Conservation (phyloP, 2,329 filamentous ascomycete genomes). For the Cercospora brassicicola region DNA sequence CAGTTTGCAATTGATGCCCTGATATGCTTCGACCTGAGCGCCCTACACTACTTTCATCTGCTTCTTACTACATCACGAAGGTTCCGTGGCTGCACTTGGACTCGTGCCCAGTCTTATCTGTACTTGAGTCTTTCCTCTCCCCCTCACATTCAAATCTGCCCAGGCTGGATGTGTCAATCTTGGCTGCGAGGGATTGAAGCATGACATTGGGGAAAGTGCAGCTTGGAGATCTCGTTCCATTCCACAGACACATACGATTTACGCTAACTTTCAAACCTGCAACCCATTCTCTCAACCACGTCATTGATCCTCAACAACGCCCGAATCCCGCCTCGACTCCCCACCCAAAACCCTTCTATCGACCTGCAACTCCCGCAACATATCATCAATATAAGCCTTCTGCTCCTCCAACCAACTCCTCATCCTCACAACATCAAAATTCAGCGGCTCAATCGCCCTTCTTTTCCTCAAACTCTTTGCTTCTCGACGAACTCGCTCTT, state of each 20-base stretch:
- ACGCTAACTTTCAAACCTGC: not conserved
- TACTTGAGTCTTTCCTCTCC: no score
- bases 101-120: no score
- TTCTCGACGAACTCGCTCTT: slow-evolving; percentile 54
- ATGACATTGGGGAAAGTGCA: not conserved
- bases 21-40: not conserved
- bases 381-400: slow-evolving; percentile 7
- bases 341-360: not conserved
- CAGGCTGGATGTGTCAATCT: not conserved
- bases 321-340: not conserved
- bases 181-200: not conserved
- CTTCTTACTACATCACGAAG: no score
- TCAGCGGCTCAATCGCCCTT: not conserved
- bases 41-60: no score
- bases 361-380: not conserved
- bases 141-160: not conserved
- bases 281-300: not conserved
- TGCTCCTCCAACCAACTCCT: slow-evolving; percentile 9
- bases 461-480: slow-evolving; percentile 15
- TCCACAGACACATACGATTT: not conserved
- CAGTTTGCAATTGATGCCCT: not conserved
- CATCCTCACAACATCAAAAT: not conserved
- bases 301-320: not conserved
- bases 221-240: not conserved
- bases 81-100: no score